Evolutionary conservation across 495 filamentous ascomycete species (phyloP), one percentile per base, ranked within the genome.

Genomic region (Podospora australis): DNA sequence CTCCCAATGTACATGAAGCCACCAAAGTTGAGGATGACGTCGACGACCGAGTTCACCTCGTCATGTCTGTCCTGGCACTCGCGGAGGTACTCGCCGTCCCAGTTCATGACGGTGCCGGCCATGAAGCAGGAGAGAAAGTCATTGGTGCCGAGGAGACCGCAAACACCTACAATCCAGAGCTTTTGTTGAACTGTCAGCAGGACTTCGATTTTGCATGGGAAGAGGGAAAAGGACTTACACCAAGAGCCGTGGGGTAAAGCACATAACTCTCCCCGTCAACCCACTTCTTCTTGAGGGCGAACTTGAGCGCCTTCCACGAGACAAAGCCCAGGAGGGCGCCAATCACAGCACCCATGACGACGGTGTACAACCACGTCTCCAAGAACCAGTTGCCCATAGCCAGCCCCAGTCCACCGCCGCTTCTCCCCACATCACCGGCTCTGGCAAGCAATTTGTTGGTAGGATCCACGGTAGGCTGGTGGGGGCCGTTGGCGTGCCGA

Each of bases 71-170:
- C 85, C 57, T 83, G 71, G 1, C 87, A 90, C 58, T 87, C 86
- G 1, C 86, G 72, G 1, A 90, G 83, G 67, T 88, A 95, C 82
- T 86, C 86, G 61, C 91, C 89, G 68, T 78, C 88, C 74, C 84
- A 85, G 38, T 86, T 94, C 55, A 96, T 84, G 6, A 78, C 81
- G 63, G 90, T 92, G 17, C 90, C 90, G 16, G 90, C 88, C 47
- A 94, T 79, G 56, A 96, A 95, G 64, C 87, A 94, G 13, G 90
- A 88, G 7, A 96, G 74, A n/a, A 94, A 81, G 56, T 94, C 90
- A 59, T 95, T 88, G 19, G 83, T 90, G 8, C 88, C 90, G 44
- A 95, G 78, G 67, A 91, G 77, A 13, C 88, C 87, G 50, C 83
- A 85, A 7, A 87, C 89, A 13, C 86, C 87, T 6, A 87, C 72